phyloP scores from a whole-genome alignment of 441 rosid species.

The Erysimum cheiri region DNA sequence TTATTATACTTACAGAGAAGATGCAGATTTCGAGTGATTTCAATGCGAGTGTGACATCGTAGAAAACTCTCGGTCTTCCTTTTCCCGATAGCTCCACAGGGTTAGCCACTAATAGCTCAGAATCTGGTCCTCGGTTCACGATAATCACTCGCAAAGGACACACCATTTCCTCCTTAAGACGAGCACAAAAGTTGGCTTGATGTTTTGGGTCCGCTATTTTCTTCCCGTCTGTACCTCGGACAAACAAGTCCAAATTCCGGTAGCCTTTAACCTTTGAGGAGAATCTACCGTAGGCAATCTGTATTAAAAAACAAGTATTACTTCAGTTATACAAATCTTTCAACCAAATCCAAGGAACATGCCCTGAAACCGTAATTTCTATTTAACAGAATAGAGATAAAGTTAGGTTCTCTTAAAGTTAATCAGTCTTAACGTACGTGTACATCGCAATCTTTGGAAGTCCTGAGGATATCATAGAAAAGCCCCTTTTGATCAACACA shows the following conservation, averaged over 20 bases:
- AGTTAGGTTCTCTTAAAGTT: neutral
- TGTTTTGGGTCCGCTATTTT: constrained; percentile 55
- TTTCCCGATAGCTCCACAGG: constrained; percentile 68
- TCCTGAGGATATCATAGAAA: constrained; percentile 66
- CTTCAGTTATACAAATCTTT: constrained; percentile 2
- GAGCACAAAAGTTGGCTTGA: constrained; percentile 53
- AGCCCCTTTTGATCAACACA: constrained; percentile 72
- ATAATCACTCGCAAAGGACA: constrained; percentile 58
- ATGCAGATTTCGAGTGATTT: constrained; percentile 54
- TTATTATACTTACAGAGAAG: constrained; percentile 53
- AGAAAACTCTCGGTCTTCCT: constrained; percentile 72
- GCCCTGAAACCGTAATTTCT: neutral
- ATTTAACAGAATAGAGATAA: neutral
- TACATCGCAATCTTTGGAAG: constrained; percentile 63
- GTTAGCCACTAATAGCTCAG: constrained; percentile 65
- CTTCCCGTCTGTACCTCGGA: constrained; percentile 59
- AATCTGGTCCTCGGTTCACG: constrained; percentile 64
- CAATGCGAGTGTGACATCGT: constrained; percentile 63
- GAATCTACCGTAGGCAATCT: constrained; percentile 70
- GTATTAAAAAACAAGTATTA: constrained; percentile 4
- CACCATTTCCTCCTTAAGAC: constrained; percentile 58
- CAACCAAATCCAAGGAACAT: neutral
- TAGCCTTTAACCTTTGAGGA: constrained; percentile 52
- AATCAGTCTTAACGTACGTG: constrained; percentile 47
- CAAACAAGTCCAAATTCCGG: constrained; percentile 55